Conservation (phyloP, 768 basidiomycete species). For the Hydnomerulius pinastri region DNA sequence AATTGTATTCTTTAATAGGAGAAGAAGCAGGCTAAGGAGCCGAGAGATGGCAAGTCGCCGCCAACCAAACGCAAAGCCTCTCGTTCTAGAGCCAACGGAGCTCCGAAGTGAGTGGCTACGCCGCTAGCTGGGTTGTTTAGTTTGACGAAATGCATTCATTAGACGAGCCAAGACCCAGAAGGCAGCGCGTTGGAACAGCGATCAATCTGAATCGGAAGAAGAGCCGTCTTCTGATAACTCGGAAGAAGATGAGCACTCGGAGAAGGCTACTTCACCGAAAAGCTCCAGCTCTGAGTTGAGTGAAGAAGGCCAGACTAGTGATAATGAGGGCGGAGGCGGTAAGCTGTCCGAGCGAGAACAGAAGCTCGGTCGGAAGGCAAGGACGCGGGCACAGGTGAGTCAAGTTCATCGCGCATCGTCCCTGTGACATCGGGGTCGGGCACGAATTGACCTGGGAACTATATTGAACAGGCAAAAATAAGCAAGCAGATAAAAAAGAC, state of each 20-base stretch:
- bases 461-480: constrained; percentile 32
- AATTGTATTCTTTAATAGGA: constrained; percentile 29
- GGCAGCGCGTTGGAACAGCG: constrained; percentile 31
- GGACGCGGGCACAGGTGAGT: constrained; percentile 43
- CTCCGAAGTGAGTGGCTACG: constrained; percentile 22
- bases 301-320: constrained; percentile 30
- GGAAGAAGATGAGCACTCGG: constrained; percentile 45
- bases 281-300: constrained; percentile 41
- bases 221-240: constrained; percentile 20
- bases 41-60: constrained; percentile 52
- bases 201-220: constrained; percentile 35
- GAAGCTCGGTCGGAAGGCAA: constrained; percentile 40
- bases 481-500: constrained; percentile 26
- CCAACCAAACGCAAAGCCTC: constrained; percentile 56
- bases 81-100: constrained; percentile 29
- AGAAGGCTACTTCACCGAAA: constrained; percentile 20
- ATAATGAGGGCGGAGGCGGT: constrained; percentile 31
- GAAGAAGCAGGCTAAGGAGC: constrained; percentile 39
- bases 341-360: constrained; percentile 34
- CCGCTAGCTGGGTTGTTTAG: not conserved
- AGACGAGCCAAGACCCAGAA: constrained; percentile 33
- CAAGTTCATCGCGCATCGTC: no score
- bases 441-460: no score
- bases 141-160: constrained; percentile 7
- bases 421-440: no score